Evolutionary conservation across 2,329 filamentous ascomycete species (phyloP), one percentile per base, ranked within the genome.

Genomic region (Pochonia chlamydosporia): DNA sequence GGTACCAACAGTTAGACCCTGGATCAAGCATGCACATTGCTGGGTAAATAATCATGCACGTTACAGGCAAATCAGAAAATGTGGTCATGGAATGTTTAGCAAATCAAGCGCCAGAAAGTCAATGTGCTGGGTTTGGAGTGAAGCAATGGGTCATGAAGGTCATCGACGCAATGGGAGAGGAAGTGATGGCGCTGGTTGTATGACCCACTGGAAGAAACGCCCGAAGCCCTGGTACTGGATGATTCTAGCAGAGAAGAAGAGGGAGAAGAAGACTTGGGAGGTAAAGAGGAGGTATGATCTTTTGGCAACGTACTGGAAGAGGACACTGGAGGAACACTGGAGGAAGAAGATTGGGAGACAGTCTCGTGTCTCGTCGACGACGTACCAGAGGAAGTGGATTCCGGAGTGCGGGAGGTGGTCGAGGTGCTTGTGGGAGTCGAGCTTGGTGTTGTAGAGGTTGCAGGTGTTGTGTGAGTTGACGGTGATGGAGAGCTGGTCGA

Each of bases 281-380:
- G 23, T 16, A 31, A 42, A 28, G 45, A 46, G 16, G 50, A 59
- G 49, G 54, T 56, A 60, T 31, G 30, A 41, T 48, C 53, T 53
- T 58, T 56, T 55, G 40, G 50, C 21, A 39, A 35, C 35, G 59
- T 54, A 56, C 57, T 57, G 50, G 62, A 57, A 47, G 61, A 51
- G 54, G 59, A 60, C 43, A 51, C 54, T 57, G 58, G 50, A 54
- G 54, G 16, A 28, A 25, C 54, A 62, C 56, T 58, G 37, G 51
- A 51, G 44, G 55, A 55, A 50, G 54, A 54, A 58, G 61, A 57
- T 59, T 59, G 56, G 47, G 63, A 59, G 53, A 52, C 52, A 56
- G 61, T 52, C 44, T 56, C 49, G 50, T 59, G 51, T 47, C 55
- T 59, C 52, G 57, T 53, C 18, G 54, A 54, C 16, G 60, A 59